These are phyloP conservation scores for Coemansia sp. DNA, from an alignment of 192 early-diverging fungal genomes.

Conservation along the genomic window DNA sequence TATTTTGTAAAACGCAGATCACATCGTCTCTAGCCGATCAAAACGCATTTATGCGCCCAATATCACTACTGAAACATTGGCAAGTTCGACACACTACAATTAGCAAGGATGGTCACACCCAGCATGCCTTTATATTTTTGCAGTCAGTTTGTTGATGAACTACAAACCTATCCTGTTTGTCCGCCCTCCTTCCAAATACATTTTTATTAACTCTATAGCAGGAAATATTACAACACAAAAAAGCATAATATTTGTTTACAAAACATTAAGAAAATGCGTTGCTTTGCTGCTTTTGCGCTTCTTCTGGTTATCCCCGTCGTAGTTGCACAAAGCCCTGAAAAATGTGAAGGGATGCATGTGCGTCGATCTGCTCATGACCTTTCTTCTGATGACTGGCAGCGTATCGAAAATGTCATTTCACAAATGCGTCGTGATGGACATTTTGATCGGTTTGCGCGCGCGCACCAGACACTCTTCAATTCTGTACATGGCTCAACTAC, in stretches of 20 bases:
- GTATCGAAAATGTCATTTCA: constrained; percentile 20
- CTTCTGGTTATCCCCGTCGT: constrained; percentile 8
- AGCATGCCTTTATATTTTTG: neutral
- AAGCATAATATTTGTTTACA: too few species aligned
- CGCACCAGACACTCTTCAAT: constrained; percentile 40
- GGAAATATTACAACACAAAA: neutral
- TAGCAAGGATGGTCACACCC: neutral
- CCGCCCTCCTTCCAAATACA: neutral
- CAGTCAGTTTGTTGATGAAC: neutral
- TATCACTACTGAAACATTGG: neutral
- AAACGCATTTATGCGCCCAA: neutral
- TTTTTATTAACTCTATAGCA: neutral
- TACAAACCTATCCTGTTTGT: neutral
- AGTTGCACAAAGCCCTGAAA: constrained; percentile 16
- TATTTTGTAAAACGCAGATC: neutral
- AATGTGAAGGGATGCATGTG: constrained; percentile 21
- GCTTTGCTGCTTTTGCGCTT: neutral
- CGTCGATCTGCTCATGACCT: constrained; percentile 46
- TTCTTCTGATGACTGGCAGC: constrained; percentile 38
- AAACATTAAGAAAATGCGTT: neutral
- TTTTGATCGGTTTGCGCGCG: constrained; percentile 38
- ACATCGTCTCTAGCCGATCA: neutral
- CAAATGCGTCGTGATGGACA: constrained; percentile 33
- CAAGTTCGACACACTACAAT: neutral
- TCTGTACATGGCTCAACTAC: constrained; percentile 43